Conservation (phyloP, 495 filamentous ascomycete genomes). For the Recurvomyces mirabilis region DNA sequence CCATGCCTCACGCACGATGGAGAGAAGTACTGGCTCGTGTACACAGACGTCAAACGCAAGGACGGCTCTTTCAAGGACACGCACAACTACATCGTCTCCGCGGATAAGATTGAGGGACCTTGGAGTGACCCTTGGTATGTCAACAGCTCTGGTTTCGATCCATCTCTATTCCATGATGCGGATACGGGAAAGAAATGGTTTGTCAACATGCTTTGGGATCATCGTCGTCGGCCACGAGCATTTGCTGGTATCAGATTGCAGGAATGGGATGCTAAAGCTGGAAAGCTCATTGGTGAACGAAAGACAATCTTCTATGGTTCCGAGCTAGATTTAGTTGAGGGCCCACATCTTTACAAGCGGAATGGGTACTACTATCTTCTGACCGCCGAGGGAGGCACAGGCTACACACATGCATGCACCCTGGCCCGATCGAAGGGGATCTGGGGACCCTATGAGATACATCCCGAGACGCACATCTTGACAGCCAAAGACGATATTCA, state of each 20-base stretch:
- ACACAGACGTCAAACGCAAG: slow-evolving; percentile 39
- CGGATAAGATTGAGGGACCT: slow-evolving; percentile 19
- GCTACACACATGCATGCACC: slow-evolving; percentile 43
- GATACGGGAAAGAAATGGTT: slow-evolving; percentile 3
- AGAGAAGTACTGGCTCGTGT: slow-evolving; percentile 39
- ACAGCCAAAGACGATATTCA: slow-evolving; percentile 3
- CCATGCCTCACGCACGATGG: slow-evolving; percentile 49
- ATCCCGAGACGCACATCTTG: slow-evolving; percentile 6
- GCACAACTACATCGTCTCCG: slow-evolving; percentile 47
- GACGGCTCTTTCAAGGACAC: slow-evolving; percentile 41
- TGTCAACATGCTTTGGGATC: slow-evolving; percentile 1
- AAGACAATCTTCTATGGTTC: slow-evolving; percentile 44
- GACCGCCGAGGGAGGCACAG: slow-evolving; percentile 54
- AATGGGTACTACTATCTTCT: slow-evolving; percentile 48
- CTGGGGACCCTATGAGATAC: slow-evolving; percentile 45
- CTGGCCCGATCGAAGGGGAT: slow-evolving; percentile 43
- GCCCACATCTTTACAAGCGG: slow-evolving; percentile 48
- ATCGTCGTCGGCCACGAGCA: background rate
- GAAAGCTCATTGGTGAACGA: slow-evolving; percentile 29
- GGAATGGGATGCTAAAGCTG: slow-evolving; percentile 28
- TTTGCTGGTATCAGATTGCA: slow-evolving; percentile 4
- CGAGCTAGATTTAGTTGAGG: slow-evolving; percentile 46
- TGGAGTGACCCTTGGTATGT: slow-evolving; percentile 5
- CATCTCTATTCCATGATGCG: slow-evolving; percentile 1
- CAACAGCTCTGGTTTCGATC: slow-evolving; percentile 4